Evolutionary conservation across 1,284 basidiomycete species (phyloP).

Genomic region (Malassezia nana): DNA sequence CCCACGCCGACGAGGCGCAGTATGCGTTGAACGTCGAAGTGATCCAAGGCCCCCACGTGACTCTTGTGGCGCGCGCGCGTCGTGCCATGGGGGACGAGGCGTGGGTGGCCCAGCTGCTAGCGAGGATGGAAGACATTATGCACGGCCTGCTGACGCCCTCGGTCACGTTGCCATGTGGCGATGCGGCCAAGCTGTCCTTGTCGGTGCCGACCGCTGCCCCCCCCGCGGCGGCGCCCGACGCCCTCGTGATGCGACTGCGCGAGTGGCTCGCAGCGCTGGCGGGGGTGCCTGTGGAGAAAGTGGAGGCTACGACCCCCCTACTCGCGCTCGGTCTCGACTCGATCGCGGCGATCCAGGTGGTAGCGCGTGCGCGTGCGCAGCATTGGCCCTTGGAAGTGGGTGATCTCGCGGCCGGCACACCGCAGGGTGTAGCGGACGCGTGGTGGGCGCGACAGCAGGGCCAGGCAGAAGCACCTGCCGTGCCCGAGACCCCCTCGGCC

Average conservation of each 20-base stretch:
- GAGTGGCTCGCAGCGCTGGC: constrained; percentile 21
- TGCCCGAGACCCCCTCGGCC: background rate
- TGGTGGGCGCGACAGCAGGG: background rate
- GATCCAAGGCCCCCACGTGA: constrained; percentile 21
- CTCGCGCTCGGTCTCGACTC: constrained; percentile 39
- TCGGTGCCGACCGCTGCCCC: background rate
- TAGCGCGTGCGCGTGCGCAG: constrained; percentile 24
- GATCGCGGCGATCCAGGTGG: constrained; percentile 38
- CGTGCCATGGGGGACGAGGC: constrained; percentile 12
- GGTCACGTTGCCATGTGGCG: too few relatives aligned
- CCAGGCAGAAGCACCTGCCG: too few relatives aligned
- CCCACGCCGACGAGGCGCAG: constrained; percentile 15
- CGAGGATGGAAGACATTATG: constrained; percentile 18
- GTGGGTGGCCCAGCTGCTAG: constrained; percentile 15
- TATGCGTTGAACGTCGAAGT: constrained; percentile 39
- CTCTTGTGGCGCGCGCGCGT: constrained; percentile 26
- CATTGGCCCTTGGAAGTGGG: constrained; percentile 25
- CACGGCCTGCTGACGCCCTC: background rate
- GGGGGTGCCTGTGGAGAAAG: constrained; percentile 12
- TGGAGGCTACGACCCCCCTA: constrained; percentile 22
- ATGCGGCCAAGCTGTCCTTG: background rate
- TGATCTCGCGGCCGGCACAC: constrained; percentile 29
- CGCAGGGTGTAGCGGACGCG: constrained; percentile 18
- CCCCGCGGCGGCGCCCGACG: background rate
- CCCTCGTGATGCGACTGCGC: constrained; percentile 11